Evolutionary conservation across 1,284 basidiomycete species (phyloP).

Genomic region (Tylopilus orsonianus): DNA sequence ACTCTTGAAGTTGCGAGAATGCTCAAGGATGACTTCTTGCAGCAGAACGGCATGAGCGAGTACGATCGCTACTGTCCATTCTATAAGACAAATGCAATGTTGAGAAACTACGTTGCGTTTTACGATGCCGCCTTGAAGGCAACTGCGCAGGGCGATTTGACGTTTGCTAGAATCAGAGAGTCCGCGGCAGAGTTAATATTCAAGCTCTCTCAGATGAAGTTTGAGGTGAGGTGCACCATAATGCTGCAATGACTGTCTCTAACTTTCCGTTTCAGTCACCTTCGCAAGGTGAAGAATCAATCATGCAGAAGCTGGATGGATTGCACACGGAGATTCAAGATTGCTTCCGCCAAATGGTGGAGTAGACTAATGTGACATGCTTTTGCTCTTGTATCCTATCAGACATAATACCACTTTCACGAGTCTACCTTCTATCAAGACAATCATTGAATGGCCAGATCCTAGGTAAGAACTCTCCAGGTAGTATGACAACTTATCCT

Average conservation of each 20-base stretch:
- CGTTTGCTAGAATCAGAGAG: slow-evolving; percentile 93
- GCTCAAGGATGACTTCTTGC: slow-evolving; percentile 98
- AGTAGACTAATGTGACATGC: slow-evolving; percentile 44
- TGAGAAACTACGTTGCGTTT: slow-evolving; percentile 95
- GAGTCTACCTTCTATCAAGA: not conserved
- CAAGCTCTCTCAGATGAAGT: slow-evolving; percentile 98
- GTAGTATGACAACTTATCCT: not conserved
- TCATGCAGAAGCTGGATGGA: slow-evolving; percentile 78
- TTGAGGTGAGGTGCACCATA: slow-evolving; percentile 64
- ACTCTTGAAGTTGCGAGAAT: slow-evolving; percentile 96
- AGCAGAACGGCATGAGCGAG: slow-evolving; percentile 98
- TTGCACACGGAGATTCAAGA: slow-evolving; percentile 84
- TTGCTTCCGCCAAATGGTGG: slow-evolving; percentile 83
- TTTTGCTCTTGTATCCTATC: slow-evolving; percentile 22
- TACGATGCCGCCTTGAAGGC: slow-evolving; percentile 87
- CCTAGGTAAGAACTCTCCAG: slow-evolving; percentile 1
- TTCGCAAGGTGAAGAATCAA: slow-evolving; percentile 80
- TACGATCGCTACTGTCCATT: slow-evolving; percentile 98
- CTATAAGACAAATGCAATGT: slow-evolving; percentile 97
- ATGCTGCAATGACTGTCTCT: slow-evolving; percentile 9
- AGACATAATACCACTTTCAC: slow-evolving; percentile 21
- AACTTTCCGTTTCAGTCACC: slow-evolving; percentile 57
- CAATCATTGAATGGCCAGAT: not conserved
- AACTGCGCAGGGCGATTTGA: slow-evolving; percentile 82
- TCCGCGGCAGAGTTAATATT: slow-evolving; percentile 86